Evolutionary conservation across 1,139 yeast species (phyloP).

Genomic region (Debaryomyces coudertii): DNA sequence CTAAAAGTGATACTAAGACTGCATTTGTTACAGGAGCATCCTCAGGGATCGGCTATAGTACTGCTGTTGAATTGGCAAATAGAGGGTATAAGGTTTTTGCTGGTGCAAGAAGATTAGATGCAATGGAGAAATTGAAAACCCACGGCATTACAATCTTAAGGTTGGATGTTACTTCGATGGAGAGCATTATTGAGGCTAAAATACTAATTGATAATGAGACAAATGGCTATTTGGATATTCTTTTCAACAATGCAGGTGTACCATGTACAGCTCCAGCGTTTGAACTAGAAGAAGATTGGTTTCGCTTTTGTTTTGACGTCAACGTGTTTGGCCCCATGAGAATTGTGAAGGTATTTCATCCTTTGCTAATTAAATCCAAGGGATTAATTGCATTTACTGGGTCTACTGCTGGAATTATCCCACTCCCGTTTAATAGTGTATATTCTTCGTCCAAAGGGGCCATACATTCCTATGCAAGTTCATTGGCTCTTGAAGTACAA

Average conservation of each 20-base stretch:
- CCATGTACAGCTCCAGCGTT: constrained; percentile 20
- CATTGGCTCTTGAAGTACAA: constrained; percentile 54
- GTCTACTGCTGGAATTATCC: constrained; percentile 12
- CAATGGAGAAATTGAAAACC: constrained; percentile 50
- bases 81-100: constrained; percentile 45
- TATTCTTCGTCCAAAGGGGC: constrained; percentile 42
- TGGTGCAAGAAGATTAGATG: constrained; percentile 62
- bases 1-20: constrained; percentile 14
- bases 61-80: constrained; percentile 30
- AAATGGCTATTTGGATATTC: constrained; percentile 21
- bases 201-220: constrained; percentile 24
- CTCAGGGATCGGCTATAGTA: constrained; percentile 42
- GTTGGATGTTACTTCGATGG: constrained; percentile 44
- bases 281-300: constrained; percentile 22
- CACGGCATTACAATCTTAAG: constrained; percentile 31
- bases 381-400: constrained; percentile 19
- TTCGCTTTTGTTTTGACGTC: constrained; percentile 19
- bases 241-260: constrained; percentile 26
- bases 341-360: constrained; percentile 19
- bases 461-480: constrained; percentile 60
- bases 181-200: constrained; percentile 47
- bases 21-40: constrained; percentile 38
- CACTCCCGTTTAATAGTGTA: constrained; percentile 16
- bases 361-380: constrained; percentile 16
- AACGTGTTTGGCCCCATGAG: constrained; percentile 23